Evolutionary conservation across 2,329 filamentous ascomycete genomes (phyloP).

Genomic region (Pezicula neosporulosa): DNA sequence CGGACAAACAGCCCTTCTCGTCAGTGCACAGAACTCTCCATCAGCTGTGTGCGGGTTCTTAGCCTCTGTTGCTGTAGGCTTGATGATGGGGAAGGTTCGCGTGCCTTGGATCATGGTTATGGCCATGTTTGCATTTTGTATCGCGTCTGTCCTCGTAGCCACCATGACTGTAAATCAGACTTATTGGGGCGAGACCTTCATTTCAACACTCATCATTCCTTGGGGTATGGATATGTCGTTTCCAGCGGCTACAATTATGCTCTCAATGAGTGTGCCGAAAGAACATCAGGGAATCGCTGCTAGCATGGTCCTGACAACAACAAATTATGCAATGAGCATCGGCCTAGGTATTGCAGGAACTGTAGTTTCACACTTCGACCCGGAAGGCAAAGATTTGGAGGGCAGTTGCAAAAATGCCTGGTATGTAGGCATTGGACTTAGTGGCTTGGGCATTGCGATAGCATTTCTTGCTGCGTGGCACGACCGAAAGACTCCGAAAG

Average conservation of each 20-base stretch:
- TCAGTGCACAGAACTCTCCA: conserved; percentile 25
- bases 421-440: background rate
- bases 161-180: conserved; percentile 49
- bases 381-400: background rate
- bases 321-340: background rate
- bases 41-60: conserved; percentile 24
- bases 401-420: background rate
- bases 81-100: conserved; percentile 26
- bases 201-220: conserved; percentile 52
- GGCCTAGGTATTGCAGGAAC: background rate
- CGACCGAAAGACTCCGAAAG: too few relatives aligned
- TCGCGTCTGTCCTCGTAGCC: conserved; percentile 36
- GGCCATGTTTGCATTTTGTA: conserved; percentile 32
- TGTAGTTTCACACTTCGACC: background rate
- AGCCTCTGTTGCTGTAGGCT: conserved; percentile 29
- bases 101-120: conserved; percentile 32
- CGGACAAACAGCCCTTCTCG: conserved; percentile 24
- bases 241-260: background rate
- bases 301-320: background rate
- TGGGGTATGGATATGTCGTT: conserved; percentile 47
- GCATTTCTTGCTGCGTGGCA: background rate
- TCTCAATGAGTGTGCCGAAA: background rate
- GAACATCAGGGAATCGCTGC: background rate
- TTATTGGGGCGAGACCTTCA: conserved; percentile 63
- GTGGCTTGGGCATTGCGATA: background rate